A percentile compares a stretch with the other conserved stretches of the same genome.
Evolutionary conservation across 2,329 filamentous ascomycete genomes (phyloP).

Genomic region (Xylaria sp.): DNA sequence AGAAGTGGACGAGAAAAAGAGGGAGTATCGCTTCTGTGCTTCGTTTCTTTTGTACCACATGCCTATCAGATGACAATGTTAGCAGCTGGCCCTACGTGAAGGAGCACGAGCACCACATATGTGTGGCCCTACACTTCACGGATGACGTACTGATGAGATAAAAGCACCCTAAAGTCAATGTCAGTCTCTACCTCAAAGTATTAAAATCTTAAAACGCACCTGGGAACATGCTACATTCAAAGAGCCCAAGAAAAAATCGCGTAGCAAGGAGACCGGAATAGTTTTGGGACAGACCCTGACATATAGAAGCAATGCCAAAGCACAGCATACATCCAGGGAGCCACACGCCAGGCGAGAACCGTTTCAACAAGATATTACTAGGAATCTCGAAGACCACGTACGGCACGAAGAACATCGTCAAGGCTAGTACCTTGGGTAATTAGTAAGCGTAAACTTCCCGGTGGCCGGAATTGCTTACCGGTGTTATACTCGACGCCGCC

Average conservation of each 20-base stretch:
- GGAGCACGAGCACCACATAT: not conserved
- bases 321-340: slow-evolving; percentile 81
- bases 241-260: slow-evolving; percentile 82
- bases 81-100: slow-evolving; percentile 11
- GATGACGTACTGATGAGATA: slow-evolving; percentile 71
- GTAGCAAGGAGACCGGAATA: slow-evolving; percentile 78
- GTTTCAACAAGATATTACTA: slow-evolving; percentile 72
- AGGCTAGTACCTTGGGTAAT: slow-evolving; percentile 38
- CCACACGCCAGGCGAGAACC: slow-evolving; percentile 47
- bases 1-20: slow-evolving; percentile 87
- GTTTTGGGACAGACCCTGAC: slow-evolving; percentile 77
- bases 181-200: slow-evolving; percentile 14
- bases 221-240: slow-evolving; percentile 67
- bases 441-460: not conserved
- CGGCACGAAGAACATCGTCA: slow-evolving; percentile 82
- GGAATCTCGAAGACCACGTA: slow-evolving; percentile 75
- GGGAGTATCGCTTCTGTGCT: slow-evolving; percentile 87
- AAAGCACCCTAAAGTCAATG: slow-evolving; percentile 61
- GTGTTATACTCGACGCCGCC: slow-evolving; percentile 69
- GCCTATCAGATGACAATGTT: slow-evolving; percentile 41
- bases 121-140: slow-evolving; percentile 45
- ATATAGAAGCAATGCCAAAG: slow-evolving; percentile 75
- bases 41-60: slow-evolving; percentile 91
- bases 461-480: slow-evolving; percentile 36
- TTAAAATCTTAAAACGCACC: slow-evolving; percentile 16